Evolutionary conservation across 805 yeast species (phyloP), one percentile per base, ranked within the genome.

Genomic region (Candida berthetii): DNA sequence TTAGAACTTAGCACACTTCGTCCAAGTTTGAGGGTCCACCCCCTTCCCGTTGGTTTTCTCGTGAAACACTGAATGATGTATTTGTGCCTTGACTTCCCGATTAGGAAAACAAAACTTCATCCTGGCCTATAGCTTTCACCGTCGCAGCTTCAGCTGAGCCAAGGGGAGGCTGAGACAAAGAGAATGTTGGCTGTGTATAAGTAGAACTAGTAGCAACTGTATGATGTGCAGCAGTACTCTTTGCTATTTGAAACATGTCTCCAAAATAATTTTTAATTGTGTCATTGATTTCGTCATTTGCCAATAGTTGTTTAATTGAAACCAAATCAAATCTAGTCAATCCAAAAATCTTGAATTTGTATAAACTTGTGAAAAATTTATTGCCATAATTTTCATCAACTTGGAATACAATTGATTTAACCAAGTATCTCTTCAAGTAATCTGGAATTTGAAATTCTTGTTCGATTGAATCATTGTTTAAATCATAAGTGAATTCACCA

Each of bases 291-390:
- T 46, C 48, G 2, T 43, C 42, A 32, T 46, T 49, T 5, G 39
- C 39, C 38, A 49, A 16, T 15, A 52, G 31, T 15, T 40, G 22
- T 5, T 48, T 45, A 10, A 53, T 49, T 7, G 50, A 43, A 3
- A 43, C 38, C 2, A 59, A 36, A 46, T 67, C 72, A 31, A 60
- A 55, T 33, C 55, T 53, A 0, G 69, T 64, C 13, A 72, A 55
- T 1, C 76, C 78, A 43, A 72, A 69, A 10, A 72, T 51, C 5
- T 60, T 51, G 34, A 68, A 65, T 43, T 66, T 70, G 42, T 61
- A 57, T 19, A 66, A 38, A 22, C 71, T 60, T 2, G 66, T 64
- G 38, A 54, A 66, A 15, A 58, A 48, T n/a, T 50, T 44, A 39
- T 64, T 62, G 6, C 71, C 71, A 41, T 65, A 58, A 40, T 65